Evolutionary conservation across 2,329 filamentous ascomycete species (phyloP), one percentile per base, ranked within the genome.

Genomic region (Colletotrichum destructivum): DNA sequence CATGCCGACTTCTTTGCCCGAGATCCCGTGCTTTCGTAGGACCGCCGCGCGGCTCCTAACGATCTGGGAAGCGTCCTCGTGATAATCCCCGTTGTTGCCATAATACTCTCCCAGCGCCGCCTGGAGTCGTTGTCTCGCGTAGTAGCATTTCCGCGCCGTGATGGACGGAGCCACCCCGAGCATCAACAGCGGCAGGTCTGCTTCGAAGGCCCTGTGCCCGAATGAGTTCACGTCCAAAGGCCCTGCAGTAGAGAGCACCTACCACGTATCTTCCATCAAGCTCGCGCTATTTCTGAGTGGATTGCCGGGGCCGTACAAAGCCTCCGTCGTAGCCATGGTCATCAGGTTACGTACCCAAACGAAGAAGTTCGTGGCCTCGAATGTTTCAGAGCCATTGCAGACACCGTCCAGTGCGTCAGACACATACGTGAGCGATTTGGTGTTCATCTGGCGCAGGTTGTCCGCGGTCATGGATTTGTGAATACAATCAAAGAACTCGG

Each of bases 221-320:
- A 3, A 54, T 57, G 4, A 69, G 62, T 12, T 13, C 9, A 0
- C 0, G 11, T 6, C 12, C 21, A 18, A 26, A 2, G 13, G 1
- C 11, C 3, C 8, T 11, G 31, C 9, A 16, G 9, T 31, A 5
- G 44, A 18, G 6, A 15, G 7, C 1, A 70, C 69, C 52, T 73
- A 79, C 79, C 79, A 81, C 38, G 83, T 79, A 7, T 78, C 77
- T 5, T 84, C 75, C 2, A 82, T 63, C 9, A 85, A 69, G 11
- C 72, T 72, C 0, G 77, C 75, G 12, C 83, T 42, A 9, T 64
- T 72, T n/a, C 74, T 78, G 42, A 86, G 79, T 0, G 84, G 84
- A 67, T 87, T 85, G 2, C 81, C 69, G 0, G 82, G 79, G 2
- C 86, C 85, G 56, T 83, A 86, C 26, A 88, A 76, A 3, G 82